Evolutionary conservation across 441 rosid species (phyloP), one percentile per base, ranked within the genome.

Genomic region (Erodium texanum): DNA sequence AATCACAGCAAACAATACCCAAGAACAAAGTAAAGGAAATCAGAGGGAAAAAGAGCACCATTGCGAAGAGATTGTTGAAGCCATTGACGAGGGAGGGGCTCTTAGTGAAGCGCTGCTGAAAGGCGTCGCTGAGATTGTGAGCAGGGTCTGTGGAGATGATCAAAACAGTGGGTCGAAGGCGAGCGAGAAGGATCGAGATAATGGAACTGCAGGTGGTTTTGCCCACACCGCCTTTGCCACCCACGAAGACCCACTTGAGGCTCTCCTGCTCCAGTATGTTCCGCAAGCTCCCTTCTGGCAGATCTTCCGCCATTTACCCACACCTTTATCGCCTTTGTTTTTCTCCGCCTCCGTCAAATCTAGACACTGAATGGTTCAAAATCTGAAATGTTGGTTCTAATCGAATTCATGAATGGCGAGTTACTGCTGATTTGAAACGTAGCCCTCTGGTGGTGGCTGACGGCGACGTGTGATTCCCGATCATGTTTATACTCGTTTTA

Each of bases 81-180:
- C 98, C 98, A 81, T 86, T 84, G 65, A 92, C 95, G 77, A 95
- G 71, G 76, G 97, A 84, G 2, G 98, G 99, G 3, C 82, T 73
- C 80, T 85, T 94, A 22, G 97, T 86, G 77, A 95, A 95, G 12
- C 98, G 89, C 68, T 95, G 97, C 71, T 95, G 99, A 80, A 95
- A 95, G 4, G 98, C 98, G 74, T 95, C 96, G 78, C 98, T 95
- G 77, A 92, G 98, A 80, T 95, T 95, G 83, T 95, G 99, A 79
- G 99, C 99, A 0, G 99, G 99, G 72, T 95, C 99, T 48, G 99
- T 95, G 76, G 99, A 95, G 70, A 95, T 95, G 81, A 95, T 92
- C 79, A 95, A 79, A 38, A 94, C 99, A 54, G 99, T 90, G 69
- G 96, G 73, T 75, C 99, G 86, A 71, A 92, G 92, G 71, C 71